Evolutionary conservation across 2,329 filamentous ascomycete species (phyloP).

Genomic region (Herpotrichia juniperi): DNA sequence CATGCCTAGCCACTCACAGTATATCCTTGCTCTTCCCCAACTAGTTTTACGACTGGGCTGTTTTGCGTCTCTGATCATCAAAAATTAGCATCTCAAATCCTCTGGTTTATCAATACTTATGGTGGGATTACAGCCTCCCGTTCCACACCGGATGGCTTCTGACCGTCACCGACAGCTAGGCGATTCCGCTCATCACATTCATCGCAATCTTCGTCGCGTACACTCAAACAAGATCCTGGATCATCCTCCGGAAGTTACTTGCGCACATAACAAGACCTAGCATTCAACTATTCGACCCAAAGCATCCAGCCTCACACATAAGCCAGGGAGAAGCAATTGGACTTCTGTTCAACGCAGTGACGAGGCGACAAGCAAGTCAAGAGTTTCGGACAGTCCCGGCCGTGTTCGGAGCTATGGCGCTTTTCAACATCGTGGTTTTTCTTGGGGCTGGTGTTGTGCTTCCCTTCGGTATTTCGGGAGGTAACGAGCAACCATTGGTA

Average conservation of each 20-base stretch:
- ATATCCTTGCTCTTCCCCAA: no score
- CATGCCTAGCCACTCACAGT: no score
- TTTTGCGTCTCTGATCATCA: no score
- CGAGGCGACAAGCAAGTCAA: no score
- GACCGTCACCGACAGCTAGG: not conserved
- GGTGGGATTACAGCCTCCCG: not conserved
- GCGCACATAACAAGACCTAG: not conserved
- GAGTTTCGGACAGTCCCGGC: no score
- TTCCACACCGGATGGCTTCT: not conserved
- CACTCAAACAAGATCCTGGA: not conserved
- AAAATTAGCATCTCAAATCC: not conserved
- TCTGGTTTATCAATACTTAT: not conserved
- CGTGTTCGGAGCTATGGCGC: no score
- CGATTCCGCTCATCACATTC: not conserved
- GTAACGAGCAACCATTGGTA: not conserved
- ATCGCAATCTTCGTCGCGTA: not conserved
- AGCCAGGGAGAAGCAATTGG: not conserved
- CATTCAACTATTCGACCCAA: not conserved
- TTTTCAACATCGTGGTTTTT: no score
- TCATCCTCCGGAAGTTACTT: not conserved
- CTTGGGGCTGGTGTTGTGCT: no score
- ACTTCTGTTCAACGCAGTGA: no score
- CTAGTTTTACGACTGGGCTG: no score
- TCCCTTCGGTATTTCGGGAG: not conserved
- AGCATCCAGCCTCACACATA: not conserved